A percentile compares a stretch with the other conserved stretches of the same genome.
These are phyloP conservation scores for Eucalyptus regnans DNA, from an alignment of 345 rosid species.

Conservation along the genomic window DNA sequence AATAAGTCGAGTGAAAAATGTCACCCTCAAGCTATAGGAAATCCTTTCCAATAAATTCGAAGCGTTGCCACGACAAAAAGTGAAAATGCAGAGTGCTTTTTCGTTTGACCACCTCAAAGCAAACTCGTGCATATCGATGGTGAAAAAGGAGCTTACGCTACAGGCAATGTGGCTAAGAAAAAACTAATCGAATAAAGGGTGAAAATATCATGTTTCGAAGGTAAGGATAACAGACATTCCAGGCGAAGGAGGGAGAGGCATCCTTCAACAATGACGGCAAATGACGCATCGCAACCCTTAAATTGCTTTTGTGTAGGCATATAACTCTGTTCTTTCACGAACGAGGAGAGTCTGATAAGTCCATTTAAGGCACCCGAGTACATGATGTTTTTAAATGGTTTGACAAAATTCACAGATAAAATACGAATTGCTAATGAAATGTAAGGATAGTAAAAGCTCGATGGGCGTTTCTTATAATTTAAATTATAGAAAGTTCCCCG, in stretches of 20 bases:
- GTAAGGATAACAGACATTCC: neutral
- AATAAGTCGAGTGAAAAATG: neutral
- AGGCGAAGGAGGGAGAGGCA: neutral
- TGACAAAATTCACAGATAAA: neutral
- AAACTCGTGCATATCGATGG: neutral
- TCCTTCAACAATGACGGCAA: neutral
- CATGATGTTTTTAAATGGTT: neutral
- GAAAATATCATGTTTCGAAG: neutral
- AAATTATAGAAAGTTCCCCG: neutral
- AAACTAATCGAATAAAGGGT: neutral
- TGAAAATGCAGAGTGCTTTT: neutral
- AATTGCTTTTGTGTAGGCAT: neutral
- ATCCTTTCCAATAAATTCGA: accelerated
- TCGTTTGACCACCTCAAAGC: neutral
- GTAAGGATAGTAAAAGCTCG: neutral
- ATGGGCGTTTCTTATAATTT: neutral
- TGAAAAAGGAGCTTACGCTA: neutral
- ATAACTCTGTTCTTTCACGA: neutral
- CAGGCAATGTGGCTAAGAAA: neutral
- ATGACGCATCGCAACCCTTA: neutral
- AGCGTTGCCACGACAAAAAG: neutral
- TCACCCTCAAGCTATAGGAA: neutral
- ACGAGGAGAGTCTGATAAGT: neutral
- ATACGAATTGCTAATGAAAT: neutral
- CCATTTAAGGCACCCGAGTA: neutral